Percentiles rank a stretch among this genome's conserved stretches.
phyloP scores from a whole-genome alignment of 2,329 filamentous ascomycete species.

The Claviceps fusiformis region DNA sequence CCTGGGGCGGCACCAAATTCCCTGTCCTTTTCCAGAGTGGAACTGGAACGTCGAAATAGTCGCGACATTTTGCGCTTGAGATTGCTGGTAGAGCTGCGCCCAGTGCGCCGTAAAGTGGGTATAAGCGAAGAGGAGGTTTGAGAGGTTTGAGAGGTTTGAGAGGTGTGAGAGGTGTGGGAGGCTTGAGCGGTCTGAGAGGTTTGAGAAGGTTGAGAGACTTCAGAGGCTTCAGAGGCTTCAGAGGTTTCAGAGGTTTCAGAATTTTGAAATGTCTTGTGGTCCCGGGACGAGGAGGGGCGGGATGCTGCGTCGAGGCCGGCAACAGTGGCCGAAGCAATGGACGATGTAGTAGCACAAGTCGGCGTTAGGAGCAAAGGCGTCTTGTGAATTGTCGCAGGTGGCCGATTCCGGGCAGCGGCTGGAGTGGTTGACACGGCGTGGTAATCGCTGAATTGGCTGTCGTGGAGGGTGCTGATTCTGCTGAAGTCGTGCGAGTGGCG shows the following conservation, averaged over 20 bases:
- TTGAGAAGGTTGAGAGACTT: too few relatives aligned
- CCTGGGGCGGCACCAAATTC: conserved; percentile 7
- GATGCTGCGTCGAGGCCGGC: neutral
- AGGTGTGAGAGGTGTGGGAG: too few relatives aligned
- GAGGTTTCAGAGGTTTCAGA: neutral
- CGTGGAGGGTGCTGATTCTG: conserved; percentile 17
- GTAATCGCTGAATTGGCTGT: conserved; percentile 16
- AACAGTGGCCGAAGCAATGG: neutral
- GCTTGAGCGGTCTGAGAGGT: too few relatives aligned
- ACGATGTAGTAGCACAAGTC: conserved; percentile 1
- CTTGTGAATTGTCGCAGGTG: conserved; percentile 4
- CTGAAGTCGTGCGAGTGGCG: conserved; percentile 41
- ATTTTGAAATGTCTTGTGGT: conserved; percentile 3
- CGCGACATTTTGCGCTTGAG: conserved; percentile 37
- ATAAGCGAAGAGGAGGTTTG: neutral
- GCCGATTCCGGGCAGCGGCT: conserved; percentile 9
- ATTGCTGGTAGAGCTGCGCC: conserved; percentile 28
- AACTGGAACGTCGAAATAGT: conserved; percentile 32
- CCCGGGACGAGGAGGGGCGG: conserved; percentile 6
- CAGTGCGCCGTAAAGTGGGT: conserved; percentile 25
- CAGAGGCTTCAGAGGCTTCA: too few relatives aligned
- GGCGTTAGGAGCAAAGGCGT: conserved; percentile 6
- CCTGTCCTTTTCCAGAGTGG: conserved; percentile 15
- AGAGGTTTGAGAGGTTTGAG: too few relatives aligned
- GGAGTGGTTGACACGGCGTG: conserved; percentile 13